Percentiles rank a stretch among this genome's conserved stretches.
These are phyloP conservation scores for Apiospora pterosperma DNA, from an alignment of 2,329 filamentous ascomycete genomes.

Conservation along the genomic window DNA sequence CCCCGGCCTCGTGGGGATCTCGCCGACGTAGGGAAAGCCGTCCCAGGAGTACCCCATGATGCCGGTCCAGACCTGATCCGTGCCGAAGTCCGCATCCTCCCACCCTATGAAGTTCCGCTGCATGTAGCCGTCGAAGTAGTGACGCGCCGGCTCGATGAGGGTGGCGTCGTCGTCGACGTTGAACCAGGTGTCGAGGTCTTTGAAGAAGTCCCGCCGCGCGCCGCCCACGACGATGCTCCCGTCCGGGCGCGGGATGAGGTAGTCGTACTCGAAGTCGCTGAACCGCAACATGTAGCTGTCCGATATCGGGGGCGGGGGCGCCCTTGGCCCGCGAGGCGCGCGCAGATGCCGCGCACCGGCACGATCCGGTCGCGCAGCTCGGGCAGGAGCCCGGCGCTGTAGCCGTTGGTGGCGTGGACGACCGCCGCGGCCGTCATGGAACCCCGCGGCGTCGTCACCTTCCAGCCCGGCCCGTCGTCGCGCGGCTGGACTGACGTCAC, in stretches of 20 bases:
- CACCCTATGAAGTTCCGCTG: slow-evolving; percentile 41
- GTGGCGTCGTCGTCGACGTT: slow-evolving; percentile 38
- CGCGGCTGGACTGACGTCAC: background rate
- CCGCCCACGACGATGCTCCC: slow-evolving; percentile 43
- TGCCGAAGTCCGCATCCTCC: slow-evolving; percentile 36
- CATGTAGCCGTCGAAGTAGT: slow-evolving; percentile 44
- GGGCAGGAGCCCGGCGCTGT: slow-evolving; percentile 8
- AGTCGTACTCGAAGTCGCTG: slow-evolving; percentile 22
- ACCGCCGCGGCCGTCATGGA: slow-evolving; percentile 2
- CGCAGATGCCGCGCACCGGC: slow-evolving; percentile 10
- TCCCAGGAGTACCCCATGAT: slow-evolving; percentile 16
- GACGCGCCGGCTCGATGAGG: slow-evolving; percentile 33
- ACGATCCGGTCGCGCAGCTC: slow-evolving; percentile 7
- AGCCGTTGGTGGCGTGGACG: slow-evolving; percentile 10
- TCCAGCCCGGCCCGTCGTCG: background rate
- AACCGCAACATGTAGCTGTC: slow-evolving; percentile 20
- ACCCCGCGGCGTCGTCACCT: background rate
- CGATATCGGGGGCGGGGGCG: slow-evolving; percentile 10
- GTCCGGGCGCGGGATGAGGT: slow-evolving; percentile 37
- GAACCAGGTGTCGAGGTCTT: slow-evolving; percentile 36
- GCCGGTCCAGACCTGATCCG: slow-evolving; percentile 39
- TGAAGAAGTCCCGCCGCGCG: slow-evolving; percentile 28
- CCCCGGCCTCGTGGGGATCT: slow-evolving; percentile 27
- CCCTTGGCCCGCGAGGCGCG: slow-evolving; percentile 11
- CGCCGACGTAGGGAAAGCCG: slow-evolving; percentile 26